A percentile compares a stretch with the other conserved stretches of the same genome.
These are phyloP conservation scores for Dothidotthia symphoricarpi DNA, from an alignment of 2,329 filamentous ascomycete species.

Conservation along the genomic window DNA sequence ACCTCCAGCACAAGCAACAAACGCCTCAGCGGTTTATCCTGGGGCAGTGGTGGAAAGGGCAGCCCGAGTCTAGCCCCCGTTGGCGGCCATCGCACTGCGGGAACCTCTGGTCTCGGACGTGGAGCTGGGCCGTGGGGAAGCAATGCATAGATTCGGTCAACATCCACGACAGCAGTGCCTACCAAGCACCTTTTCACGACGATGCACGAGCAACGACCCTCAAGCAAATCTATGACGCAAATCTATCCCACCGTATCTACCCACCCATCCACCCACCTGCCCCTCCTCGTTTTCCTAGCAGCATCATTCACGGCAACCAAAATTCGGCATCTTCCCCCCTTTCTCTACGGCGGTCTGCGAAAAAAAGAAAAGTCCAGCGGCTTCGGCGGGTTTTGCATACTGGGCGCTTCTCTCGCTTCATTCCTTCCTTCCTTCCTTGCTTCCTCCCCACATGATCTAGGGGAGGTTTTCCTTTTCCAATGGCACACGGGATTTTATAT, in stretches of 20 bases:
- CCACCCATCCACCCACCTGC: too few relatives aligned
- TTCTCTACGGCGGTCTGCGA: slow-evolving; percentile 2
- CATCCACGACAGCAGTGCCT: background rate
- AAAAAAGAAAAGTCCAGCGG: slow-evolving; percentile 7
- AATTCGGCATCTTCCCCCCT: slow-evolving; percentile 2
- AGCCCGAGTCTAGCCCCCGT: slow-evolving; percentile 39
- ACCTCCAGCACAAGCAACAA: slow-evolving; percentile 39
- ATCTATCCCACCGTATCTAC: too few relatives aligned
- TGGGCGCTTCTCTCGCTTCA: slow-evolving; percentile 1
- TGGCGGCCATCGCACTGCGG: slow-evolving; percentile 28
- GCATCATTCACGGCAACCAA: slow-evolving; percentile 1
- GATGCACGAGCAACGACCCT: too few relatives aligned
- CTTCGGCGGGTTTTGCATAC: slow-evolving; percentile 12
- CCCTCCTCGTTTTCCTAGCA: background rate
- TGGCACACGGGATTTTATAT: too few relatives aligned
- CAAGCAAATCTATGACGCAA: too few relatives aligned
- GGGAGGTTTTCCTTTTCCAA: too few relatives aligned
- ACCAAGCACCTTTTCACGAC: too few relatives aligned
- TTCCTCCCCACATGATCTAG: too few relatives aligned
- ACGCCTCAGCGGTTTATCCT: slow-evolving; percentile 37
- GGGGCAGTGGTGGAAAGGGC: slow-evolving; percentile 38
- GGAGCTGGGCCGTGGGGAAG: slow-evolving; percentile 21
- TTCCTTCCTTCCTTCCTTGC: background rate
- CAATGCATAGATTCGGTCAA: slow-evolving; percentile 11
- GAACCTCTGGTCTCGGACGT: slow-evolving; percentile 21